phyloP scores from a whole-genome alignment of 768 basidiomycete genomes.

The Trametes coccinea region DNA sequence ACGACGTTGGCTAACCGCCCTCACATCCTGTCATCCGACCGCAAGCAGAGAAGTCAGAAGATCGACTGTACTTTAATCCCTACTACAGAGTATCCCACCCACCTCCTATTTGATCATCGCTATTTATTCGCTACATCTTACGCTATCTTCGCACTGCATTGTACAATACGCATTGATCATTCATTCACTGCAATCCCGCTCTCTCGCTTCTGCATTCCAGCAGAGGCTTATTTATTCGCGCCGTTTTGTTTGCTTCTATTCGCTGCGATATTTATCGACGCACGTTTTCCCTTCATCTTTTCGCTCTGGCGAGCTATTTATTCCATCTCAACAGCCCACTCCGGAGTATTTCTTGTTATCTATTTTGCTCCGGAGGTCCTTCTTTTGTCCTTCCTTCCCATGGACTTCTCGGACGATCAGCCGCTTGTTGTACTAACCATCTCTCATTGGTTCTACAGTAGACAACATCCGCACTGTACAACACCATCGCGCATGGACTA shows the following conservation, averaged over 20 bases:
- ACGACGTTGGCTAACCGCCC: background rate
- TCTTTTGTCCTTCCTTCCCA: background rate
- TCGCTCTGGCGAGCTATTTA: slow-evolving; percentile 2
- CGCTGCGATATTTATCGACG: slow-evolving; percentile 1
- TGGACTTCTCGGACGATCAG: slow-evolving; percentile 2
- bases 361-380: background rate
- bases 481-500: slow-evolving; percentile 11
- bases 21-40: background rate
- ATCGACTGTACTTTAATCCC: slow-evolving; percentile 4
- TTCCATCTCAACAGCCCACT: background rate
- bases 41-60: slow-evolving; percentile 9
- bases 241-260: background rate
- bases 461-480: slow-evolving; percentile 20
- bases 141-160: slow-evolving; percentile 22
- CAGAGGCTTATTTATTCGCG: slow-evolving; percentile 17
- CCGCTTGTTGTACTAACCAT: slow-evolving; percentile 16
- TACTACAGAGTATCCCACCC: slow-evolving; percentile 10
- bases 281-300: background rate
- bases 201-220: background rate
- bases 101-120: slow-evolving; percentile 3
- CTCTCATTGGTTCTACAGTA: slow-evolving; percentile 12
- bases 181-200: background rate
- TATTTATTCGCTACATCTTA: slow-evolving; percentile 21
- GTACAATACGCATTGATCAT: slow-evolving; percentile 17
- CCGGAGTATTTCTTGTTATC: slow-evolving; percentile 1